Evolutionary conservation across 2,329 filamentous ascomycete species (phyloP), one percentile per base, ranked within the genome.

Genomic region (Claviceps citrina): DNA sequence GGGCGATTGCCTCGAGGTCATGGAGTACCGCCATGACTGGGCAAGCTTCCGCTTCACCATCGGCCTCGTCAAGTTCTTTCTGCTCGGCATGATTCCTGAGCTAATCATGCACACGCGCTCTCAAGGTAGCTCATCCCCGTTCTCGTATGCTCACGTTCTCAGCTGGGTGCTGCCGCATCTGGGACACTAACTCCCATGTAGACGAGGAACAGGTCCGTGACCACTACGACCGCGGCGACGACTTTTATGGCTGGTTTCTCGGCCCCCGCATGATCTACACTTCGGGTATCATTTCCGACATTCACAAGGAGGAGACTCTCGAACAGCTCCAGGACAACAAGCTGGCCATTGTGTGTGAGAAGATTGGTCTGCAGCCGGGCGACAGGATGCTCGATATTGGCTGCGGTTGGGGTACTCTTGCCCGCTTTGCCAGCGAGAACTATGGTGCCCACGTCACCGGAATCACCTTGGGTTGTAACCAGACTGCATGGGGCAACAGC

Each of bases 201-300:
- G 58, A 96, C 52, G 87, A 95, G 73, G 89, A 96, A 64, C 91
- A 96, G 67, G 87, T 96, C 42, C 85, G 87, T 58, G 85, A 87
- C 62, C 86, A 95, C 69, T 98, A 98, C 64, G 91, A 96, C 71
- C 81, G 86, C 49, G 91, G 91, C 57, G 86, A 98, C 60, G 91
- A 96, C 65, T 94, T 95, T 67, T 98, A 98, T 70, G 81, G 77
- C 60, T 98, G 87, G 86, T 96, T 96, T 73, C 76, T 96, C 47
- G 91, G 91, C 46, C 89, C 89, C 44, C 87, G 89, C 57, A 98
- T 96, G 91, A 85, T 96, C 64, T 96, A 96, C 70, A 98, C 91
- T 38, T 93, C 84, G 38, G 91, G 91, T 54, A 70, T 98, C 54
- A 93, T 98, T 58, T 81, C 82, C 45, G 86, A 96, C 61, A 75